These are phyloP conservation scores for Oemleria cerasiformis DNA, from an alignment of 306 rosid species.

Conservation along the genomic window DNA sequence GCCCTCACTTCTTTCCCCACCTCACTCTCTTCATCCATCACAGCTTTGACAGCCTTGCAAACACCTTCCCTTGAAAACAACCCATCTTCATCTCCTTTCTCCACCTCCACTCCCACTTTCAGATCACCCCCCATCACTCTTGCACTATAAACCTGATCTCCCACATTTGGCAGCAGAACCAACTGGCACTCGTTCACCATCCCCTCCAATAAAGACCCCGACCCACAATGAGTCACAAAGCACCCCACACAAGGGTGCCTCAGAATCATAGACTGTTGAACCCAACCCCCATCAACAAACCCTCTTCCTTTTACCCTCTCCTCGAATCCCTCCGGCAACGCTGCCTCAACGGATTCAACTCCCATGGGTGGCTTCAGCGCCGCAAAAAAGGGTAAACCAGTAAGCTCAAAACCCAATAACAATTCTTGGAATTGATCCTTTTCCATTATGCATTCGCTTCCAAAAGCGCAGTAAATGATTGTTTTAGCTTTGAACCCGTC, in stretches of 20 bases:
- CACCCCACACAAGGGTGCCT: slow-evolving; percentile 73
- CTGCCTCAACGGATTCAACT: slow-evolving; percentile 35
- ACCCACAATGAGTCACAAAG: slow-evolving; percentile 77
- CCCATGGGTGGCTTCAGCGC: slow-evolving; percentile 52
- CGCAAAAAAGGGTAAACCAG: slow-evolving; percentile 52
- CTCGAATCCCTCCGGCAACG: slow-evolving; percentile 54
- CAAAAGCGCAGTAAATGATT: slow-evolving; percentile 60
- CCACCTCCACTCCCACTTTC: slow-evolving; percentile 59
- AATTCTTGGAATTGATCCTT: slow-evolving; percentile 52
- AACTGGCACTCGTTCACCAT: slow-evolving; percentile 54
- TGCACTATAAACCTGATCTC: slow-evolving; percentile 58
- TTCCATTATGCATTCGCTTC: slow-evolving; percentile 46
- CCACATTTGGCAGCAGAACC: slow-evolving; percentile 47
- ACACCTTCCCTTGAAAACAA: slow-evolving; percentile 44
- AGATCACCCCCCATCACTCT: slow-evolving; percentile 47
- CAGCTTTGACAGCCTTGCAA: slow-evolving; percentile 37
- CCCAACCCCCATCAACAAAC: slow-evolving; percentile 61
- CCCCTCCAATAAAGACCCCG: slow-evolving; percentile 68
- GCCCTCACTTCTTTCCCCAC: slow-evolving; percentile 30
- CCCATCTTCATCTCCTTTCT: slow-evolving; percentile 59
- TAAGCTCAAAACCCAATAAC: slow-evolving; percentile 62
- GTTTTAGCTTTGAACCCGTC: slow-evolving; percentile 37
- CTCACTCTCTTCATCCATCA: slow-evolving; percentile 44
- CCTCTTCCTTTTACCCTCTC: slow-evolving; percentile 54
- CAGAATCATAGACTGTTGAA: slow-evolving; percentile 58